Conservation (phyloP, 2,329 filamentous ascomycete species). For the Colletotrichum tropicicola region DNA sequence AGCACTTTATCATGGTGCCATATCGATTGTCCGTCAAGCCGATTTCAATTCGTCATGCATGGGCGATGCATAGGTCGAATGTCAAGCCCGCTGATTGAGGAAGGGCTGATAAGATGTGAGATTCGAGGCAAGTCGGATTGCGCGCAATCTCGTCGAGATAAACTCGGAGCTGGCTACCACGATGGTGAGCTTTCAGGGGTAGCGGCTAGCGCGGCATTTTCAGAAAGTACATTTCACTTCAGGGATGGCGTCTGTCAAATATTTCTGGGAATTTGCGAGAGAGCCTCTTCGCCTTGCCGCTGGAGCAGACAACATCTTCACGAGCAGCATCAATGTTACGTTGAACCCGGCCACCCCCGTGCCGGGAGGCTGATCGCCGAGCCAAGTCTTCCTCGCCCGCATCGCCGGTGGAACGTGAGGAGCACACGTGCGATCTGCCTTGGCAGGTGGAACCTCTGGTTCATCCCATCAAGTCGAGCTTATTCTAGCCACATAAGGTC, state of each 20-base stretch:
- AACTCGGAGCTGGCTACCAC: not conserved
- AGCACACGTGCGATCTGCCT: not conserved
- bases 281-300: too few species aligned
- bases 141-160: too few species aligned
- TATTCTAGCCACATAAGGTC: not conserved
- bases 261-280: too few species aligned
- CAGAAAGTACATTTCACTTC: not conserved
- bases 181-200: not conserved
- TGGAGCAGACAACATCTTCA: too few species aligned
- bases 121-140: too few species aligned
- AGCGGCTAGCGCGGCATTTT: not conserved
- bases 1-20: too few species aligned
- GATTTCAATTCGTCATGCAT: too few species aligned
- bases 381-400: not conserved
- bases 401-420: not conserved
- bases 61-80: too few species aligned
- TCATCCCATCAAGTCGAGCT: not conserved
- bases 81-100: too few species aligned
- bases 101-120: too few species aligned
- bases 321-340: too few species aligned
- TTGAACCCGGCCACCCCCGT: not conserved
- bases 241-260: not conserved
- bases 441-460: not conserved
- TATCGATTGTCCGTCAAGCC: too few species aligned
- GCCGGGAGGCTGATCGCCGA: not conserved